These are phyloP conservation scores for Amanita rimosa DNA, from an alignment of 768 basidiomycete genomes.

Conservation along the genomic window DNA sequence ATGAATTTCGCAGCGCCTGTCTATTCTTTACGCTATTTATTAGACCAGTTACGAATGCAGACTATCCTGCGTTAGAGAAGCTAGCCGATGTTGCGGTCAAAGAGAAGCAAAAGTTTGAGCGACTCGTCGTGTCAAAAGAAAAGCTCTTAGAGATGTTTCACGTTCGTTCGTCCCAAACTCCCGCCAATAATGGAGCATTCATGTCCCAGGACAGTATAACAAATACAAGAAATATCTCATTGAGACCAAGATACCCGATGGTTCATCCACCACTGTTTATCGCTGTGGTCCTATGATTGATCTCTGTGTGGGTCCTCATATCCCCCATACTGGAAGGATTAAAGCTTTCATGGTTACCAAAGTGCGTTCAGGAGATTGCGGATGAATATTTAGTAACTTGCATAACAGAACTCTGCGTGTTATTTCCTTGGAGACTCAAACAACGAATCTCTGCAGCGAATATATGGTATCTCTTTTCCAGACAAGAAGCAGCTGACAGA, in stretches of 20 bases:
- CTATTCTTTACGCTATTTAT: slow-evolving; percentile 4
- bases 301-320: slow-evolving; percentile 93
- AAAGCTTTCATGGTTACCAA: slow-evolving; percentile 97
- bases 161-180: slow-evolving; percentile 31
- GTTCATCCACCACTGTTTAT: slow-evolving; percentile 94
- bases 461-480: slow-evolving; percentile 98
- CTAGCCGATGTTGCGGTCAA: slow-evolving; percentile 81
- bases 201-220: slow-evolving; percentile 66
- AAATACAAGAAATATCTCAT: slow-evolving; percentile 97
- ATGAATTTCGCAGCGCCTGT: neutral
- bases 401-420: slow-evolving; percentile 79
- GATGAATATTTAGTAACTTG: neutral
- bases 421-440: slow-evolving; percentile 93
- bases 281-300: slow-evolving; percentile 99
- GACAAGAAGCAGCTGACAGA: slow-evolving; percentile 92
- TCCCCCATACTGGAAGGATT: slow-evolving; percentile 95
- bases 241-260: slow-evolving; percentile 90
- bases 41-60: slow-evolving; percentile 68
- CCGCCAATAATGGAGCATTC: slow-evolving; percentile 1
- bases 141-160: slow-evolving; percentile 94
- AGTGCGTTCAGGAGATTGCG: slow-evolving; percentile 24
- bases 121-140: slow-evolving; percentile 88
- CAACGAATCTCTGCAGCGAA: slow-evolving; percentile 90
- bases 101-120: slow-evolving; percentile 96
- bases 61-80: slow-evolving; percentile 87